These are phyloP conservation scores for Nephelium lappaceum DNA, from an alignment of 345 rosid species.

Conservation along the genomic window DNA sequence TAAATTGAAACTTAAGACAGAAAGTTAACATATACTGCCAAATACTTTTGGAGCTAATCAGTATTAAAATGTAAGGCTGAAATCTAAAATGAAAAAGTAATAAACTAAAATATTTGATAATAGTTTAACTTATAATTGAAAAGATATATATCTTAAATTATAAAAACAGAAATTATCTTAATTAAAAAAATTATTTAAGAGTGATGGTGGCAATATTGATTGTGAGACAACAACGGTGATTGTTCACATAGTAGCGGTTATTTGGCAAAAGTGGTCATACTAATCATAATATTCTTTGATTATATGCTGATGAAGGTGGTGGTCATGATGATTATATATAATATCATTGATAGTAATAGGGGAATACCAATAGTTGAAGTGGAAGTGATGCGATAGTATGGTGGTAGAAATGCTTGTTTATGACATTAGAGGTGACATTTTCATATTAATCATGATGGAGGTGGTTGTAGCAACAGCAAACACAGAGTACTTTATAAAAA, in stretches of 20 bases:
- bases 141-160: neutral
- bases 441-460: neutral
- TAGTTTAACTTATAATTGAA: neutral
- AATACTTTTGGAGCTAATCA: no score
- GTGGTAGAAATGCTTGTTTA: no score
- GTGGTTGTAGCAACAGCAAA: neutral
- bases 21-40: neutral
- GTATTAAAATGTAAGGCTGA: neutral
- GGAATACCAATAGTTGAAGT: neutral
- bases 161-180: neutral
- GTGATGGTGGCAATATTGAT: neutral
- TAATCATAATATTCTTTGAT: neutral
- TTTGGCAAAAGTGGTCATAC: neutral
- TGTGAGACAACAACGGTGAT: neutral
- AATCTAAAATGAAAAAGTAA: no score
- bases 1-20: neutral
- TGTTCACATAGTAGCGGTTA: neutral
- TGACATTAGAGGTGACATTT: neutral
- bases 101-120: neutral
- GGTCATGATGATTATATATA: neutral
- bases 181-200: no score
- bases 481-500: neutral
- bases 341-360: neutral
- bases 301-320: neutral
- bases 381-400: neutral